Evolutionary conservation across 192 early-diverging fungal species (phyloP).

Genomic region (Kappamyces sp.): DNA sequence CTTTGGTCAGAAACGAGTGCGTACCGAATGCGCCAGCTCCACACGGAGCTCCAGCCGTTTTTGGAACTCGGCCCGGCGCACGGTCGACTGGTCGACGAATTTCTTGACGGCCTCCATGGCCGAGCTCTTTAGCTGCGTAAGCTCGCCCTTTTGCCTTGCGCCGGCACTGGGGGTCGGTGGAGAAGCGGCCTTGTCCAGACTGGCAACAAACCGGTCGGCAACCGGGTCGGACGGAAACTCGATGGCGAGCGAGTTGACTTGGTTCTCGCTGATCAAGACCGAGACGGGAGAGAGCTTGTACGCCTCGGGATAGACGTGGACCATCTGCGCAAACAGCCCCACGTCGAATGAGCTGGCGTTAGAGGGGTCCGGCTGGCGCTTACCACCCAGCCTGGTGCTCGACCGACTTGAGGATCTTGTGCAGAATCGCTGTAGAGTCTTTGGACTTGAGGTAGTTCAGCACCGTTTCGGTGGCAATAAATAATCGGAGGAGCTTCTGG

Average conservation of each 20-base stretch:
- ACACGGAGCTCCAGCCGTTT: conserved; percentile 2
- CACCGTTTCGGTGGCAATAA: conserved; percentile 4
- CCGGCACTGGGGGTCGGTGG: background rate
- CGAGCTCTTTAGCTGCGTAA: background rate
- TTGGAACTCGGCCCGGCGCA: background rate
- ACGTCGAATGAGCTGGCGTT: conserved; percentile 36
- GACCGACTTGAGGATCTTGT: conserved; percentile 38
- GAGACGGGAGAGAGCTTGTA: conserved; percentile 26
- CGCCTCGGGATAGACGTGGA: conserved; percentile 37
- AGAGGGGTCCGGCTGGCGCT: conserved; percentile 2
- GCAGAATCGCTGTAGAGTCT: conserved; percentile 4
- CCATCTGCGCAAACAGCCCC: conserved; percentile 40
- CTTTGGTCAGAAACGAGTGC: background rate
- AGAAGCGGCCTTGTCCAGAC: conserved; percentile 6
- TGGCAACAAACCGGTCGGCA: background rate
- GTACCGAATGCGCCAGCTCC: background rate
- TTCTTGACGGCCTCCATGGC: background rate
- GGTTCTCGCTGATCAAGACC: conserved; percentile 21
- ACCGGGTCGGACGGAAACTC: background rate
- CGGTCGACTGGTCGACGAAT: background rate
- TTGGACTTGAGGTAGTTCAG: background rate
- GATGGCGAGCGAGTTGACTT: conserved; percentile 32
- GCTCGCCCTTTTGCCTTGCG: background rate
- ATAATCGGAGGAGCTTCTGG: conserved; percentile 1
- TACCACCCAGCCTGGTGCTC: conserved; percentile 23